Conservation (phyloP, 73 alveolate genomes). For the Stentor roeselii region DNA sequence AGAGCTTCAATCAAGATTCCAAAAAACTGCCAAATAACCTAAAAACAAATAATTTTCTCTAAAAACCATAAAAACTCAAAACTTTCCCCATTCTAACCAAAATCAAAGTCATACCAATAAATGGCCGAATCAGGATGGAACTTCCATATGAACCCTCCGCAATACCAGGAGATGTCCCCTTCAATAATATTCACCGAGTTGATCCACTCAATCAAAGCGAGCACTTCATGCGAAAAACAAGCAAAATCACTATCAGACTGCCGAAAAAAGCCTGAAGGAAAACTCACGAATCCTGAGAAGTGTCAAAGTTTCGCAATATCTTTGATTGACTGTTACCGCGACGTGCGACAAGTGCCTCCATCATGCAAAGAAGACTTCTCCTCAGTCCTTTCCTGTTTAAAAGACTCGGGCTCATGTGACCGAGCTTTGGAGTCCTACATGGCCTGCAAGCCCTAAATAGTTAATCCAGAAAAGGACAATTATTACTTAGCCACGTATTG, state of each 20-base stretch:
- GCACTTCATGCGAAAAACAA: not conserved
- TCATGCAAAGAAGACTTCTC: not conserved
- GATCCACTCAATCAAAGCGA: slow-evolving; percentile 1
- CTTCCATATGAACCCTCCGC: not conserved
- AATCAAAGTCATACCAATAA: too few species aligned
- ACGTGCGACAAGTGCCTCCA: not conserved
- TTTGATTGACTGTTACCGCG: slow-evolving; percentile 5
- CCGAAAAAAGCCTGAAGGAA: slow-evolving; percentile 13
- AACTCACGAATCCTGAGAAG: slow-evolving; percentile 7
- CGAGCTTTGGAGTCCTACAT: not conserved
- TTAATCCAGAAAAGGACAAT: too few species aligned
- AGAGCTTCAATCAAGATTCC: too few species aligned
- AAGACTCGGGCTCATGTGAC: not conserved
- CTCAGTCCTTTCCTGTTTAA: not conserved
- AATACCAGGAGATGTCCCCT: not conserved
- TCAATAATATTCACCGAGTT: not conserved
- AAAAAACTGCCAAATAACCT: too few species aligned
- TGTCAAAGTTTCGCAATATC: not conserved
- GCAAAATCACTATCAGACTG: slow-evolving; percentile 4
- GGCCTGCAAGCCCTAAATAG: not conserved
- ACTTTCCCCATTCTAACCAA: too few species aligned
- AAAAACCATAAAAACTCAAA: too few species aligned
- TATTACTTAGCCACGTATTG: too few species aligned
- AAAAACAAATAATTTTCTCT: too few species aligned
- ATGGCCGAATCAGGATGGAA: not conserved